Evolutionary conservation across 1,284 basidiomycete species (phyloP).

Genomic region (Cryptococcus sp.): DNA sequence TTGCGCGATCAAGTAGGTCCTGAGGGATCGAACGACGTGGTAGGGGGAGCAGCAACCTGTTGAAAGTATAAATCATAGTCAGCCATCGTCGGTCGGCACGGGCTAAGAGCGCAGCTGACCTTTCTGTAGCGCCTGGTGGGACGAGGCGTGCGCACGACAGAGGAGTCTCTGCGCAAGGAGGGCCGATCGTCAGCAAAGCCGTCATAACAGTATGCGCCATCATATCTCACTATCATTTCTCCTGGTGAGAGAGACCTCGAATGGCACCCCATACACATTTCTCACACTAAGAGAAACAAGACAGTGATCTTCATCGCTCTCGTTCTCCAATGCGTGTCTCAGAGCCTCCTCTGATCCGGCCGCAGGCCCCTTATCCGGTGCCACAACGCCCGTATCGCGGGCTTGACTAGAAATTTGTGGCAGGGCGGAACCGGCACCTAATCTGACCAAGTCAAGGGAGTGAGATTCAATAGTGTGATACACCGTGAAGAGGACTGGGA

Average conservation of each 20-base stretch:
- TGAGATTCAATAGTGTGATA: conserved; percentile 88
- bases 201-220: background rate
- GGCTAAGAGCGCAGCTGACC: conserved; percentile 56
- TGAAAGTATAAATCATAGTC: background rate
- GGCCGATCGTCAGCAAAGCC: background rate
- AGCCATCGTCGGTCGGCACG: background rate
- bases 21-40: conserved; percentile 66
- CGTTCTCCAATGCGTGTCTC: conserved; percentile 50
- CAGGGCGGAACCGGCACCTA: background rate
- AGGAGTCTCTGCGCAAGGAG: background rate
- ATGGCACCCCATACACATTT: conserved; percentile 84
- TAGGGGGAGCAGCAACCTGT: conserved; percentile 76
- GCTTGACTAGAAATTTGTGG: background rate
- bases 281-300: conserved; percentile 81
- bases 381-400: background rate
- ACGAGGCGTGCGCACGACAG: conserved; percentile 59
- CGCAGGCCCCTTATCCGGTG: background rate
- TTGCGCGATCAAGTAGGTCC: conserved; percentile 63
- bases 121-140: conserved; percentile 78
- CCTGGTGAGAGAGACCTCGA: conserved; percentile 77
- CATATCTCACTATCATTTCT: conserved; percentile 49
- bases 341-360: conserved; percentile 36
- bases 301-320: conserved; percentile 69
- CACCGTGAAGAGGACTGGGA: conserved; percentile 84
- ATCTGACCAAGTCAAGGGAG: conserved; percentile 69